These are phyloP conservation scores for Fraxinus anomala DNA, from an alignment of 257 asterid genomes.

Conservation along the genomic window DNA sequence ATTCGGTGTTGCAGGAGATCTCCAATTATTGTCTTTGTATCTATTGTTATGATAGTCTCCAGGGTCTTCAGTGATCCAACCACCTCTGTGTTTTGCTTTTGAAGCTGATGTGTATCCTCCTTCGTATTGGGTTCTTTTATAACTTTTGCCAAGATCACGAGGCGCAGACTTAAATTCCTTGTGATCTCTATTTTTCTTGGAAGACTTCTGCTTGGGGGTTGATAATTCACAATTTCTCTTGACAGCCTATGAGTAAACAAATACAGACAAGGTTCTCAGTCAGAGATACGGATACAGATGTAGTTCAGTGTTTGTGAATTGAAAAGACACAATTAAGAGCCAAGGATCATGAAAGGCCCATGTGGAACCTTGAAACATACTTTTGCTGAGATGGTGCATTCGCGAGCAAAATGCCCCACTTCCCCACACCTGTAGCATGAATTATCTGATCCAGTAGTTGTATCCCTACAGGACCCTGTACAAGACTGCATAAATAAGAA, in stretches of 20 bases:
- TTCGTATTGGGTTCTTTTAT: conserved; percentile 32
- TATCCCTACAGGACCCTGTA: conserved; percentile 43
- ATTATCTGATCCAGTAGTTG: conserved; percentile 34
- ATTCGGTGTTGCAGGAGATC: conserved; percentile 63
- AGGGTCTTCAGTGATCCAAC: conserved; percentile 70
- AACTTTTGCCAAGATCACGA: conserved; percentile 41
- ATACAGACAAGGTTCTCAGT: neutral
- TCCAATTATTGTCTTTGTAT: conserved; percentile 42
- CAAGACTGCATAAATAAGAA: conserved; percentile 57
- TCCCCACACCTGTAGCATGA: conserved; percentile 80
- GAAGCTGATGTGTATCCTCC: conserved; percentile 34
- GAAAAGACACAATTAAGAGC: neutral
- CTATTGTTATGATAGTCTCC: conserved; percentile 39
- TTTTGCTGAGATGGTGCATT: conserved; percentile 58
- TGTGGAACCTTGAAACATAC: conserved; percentile 35
- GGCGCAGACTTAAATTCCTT: conserved; percentile 52
- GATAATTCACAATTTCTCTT: conserved; percentile 63
- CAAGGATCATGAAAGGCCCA: neutral
- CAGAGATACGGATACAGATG: neutral
- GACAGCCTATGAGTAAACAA: conserved; percentile 40
- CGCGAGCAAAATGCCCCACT: conserved; percentile 94
- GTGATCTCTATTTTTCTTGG: conserved; percentile 45
- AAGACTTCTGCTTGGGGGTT: conserved; percentile 58
- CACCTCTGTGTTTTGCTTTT: conserved; percentile 60
- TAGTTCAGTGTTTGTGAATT: neutral